Evolutionary conservation across 2,329 filamentous ascomycete species (phyloP).

Genomic region (Beauveria bassiana): DNA sequence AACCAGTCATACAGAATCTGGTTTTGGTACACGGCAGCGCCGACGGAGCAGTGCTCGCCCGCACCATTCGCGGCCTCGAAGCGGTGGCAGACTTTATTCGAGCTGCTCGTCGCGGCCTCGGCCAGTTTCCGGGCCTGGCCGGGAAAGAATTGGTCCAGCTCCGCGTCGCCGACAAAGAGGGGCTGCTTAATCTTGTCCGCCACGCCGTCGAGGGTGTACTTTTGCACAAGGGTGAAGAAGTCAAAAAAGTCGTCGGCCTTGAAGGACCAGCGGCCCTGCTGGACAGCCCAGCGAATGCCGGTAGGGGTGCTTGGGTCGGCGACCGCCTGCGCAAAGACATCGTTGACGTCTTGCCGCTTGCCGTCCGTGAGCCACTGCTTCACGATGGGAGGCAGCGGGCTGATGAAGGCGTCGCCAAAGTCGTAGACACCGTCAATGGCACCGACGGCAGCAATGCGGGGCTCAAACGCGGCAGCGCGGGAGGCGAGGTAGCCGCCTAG

Average conservation of each 20-base stretch:
- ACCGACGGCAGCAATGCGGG: slow-evolving; percentile 32
- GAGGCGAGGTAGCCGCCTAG: slow-evolving; percentile 33
- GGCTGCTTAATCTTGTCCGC: slow-evolving; percentile 17
- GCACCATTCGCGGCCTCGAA: slow-evolving; percentile 6
- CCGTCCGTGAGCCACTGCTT: slow-evolving; percentile 13
- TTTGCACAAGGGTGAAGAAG: slow-evolving; percentile 13
- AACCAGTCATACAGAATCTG: slow-evolving; percentile 11
- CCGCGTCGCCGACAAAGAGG: slow-evolving; percentile 18
- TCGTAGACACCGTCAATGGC: slow-evolving; percentile 32
- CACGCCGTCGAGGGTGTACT: slow-evolving; percentile 15
- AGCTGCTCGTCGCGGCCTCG: not conserved
- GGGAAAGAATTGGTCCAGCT: slow-evolving; percentile 16
- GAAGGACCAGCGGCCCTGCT: slow-evolving; percentile 22
- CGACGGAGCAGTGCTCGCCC: slow-evolving; percentile 11
- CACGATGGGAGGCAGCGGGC: slow-evolving; percentile 9
- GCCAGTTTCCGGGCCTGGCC: slow-evolving; percentile 6
- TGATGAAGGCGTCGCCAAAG: slow-evolving; percentile 14
- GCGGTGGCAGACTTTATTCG: not conserved
- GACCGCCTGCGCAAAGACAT: slow-evolving; percentile 8
- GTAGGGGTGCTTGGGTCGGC: slow-evolving; percentile 10
- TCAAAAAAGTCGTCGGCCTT: slow-evolving; percentile 18
- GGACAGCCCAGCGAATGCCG: slow-evolving; percentile 17
- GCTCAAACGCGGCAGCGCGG: slow-evolving; percentile 36
- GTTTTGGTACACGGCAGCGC: slow-evolving; percentile 4
- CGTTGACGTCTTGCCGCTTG: slow-evolving; percentile 16